Base-by-base conservation (phyloP, 2,329 filamentous ascomycete species). In the Pyrenochaeta sp. region DNA sequence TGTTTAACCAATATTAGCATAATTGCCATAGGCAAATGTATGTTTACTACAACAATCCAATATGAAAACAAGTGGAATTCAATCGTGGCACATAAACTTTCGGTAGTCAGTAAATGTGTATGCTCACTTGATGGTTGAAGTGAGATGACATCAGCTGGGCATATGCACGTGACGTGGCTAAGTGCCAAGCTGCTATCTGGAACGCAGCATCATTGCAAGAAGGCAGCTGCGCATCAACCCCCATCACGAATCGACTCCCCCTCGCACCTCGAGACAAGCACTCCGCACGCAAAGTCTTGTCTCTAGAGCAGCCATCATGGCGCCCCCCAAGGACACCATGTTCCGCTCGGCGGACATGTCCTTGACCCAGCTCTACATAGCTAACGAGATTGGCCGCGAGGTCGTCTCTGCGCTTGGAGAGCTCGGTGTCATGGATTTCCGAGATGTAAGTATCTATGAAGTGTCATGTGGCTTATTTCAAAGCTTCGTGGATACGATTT, bases 331-430 rank as follows among this genome's bases (percentile, higher is more conserved):
- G 81, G 92, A 98, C 82, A 97, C 93, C 79, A 91, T 97, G 83
- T 98, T 99, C 88, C 94, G 96, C 86, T 99, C 95, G 77, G 91
- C 92, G 91, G 91, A 97, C 80, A 99, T 99, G 95, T 97, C 92
- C 85, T 90, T 99, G 89, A 96, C 96, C 74, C 95, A 99, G 88
- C 90, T 99, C 73, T 99, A 98, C 81, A 96, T 99, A 72, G 92
- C 95, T 73, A 98, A 97, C 77, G 95, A 99, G 84, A 98, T 99
- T 68, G 94, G 95, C 69, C 88, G 95, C 75, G 96, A 99, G 82
- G 94, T 97, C 69, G 93, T 98, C 61, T 97, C 93, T 74, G 94
- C 94, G 51, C 83, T 99, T 63, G 95, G 95, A 74, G 95, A 99
- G 85, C 86, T 99, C 72, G 95, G 95, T 53, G 86, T 95, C 71